Evolutionary conservation across 257 asterid genomes (phyloP).

Genomic region (Coffea canephora): DNA sequence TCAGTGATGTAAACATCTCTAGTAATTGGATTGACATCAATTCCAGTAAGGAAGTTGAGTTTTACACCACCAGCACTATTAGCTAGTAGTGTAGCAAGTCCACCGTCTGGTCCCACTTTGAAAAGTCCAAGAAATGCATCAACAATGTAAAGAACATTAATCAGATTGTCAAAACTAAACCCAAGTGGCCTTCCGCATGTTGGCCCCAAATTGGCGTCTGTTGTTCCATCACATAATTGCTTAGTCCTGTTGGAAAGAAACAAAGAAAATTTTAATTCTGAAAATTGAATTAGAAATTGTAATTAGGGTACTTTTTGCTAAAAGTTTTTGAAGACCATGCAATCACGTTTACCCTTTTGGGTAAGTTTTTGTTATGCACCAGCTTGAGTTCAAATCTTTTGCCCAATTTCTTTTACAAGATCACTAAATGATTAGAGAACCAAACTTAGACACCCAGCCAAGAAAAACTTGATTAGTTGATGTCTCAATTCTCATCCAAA

Average conservation of each 20-base stretch:
- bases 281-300: too few relatives aligned
- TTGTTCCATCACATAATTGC: conserved; percentile 37
- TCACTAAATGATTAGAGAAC: too few relatives aligned
- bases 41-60: not conserved
- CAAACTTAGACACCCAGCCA: too few relatives aligned
- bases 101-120: conserved; percentile 40
- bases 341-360: too few relatives aligned
- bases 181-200: conserved; percentile 46
- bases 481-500: too few relatives aligned
- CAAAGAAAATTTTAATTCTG: too few relatives aligned
- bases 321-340: too few relatives aligned
- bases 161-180: conserved; percentile 31
- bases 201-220: conserved; percentile 4
- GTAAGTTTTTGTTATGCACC: too few relatives aligned
- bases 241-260: conserved; percentile 27
- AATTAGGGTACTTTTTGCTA: too few relatives aligned
- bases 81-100: conserved; percentile 16
- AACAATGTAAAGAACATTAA: conserved; percentile 34
- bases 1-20: not conserved
- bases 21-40: not conserved
- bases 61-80: not conserved
- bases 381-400: too few relatives aligned
- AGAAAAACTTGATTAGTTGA: too few relatives aligned
- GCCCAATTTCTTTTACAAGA: too few relatives aligned
- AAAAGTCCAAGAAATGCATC: conserved; percentile 40